Base-by-base conservation (phyloP, 2,329 filamentous ascomycete genomes). In the Penicillium sp. region DNA sequence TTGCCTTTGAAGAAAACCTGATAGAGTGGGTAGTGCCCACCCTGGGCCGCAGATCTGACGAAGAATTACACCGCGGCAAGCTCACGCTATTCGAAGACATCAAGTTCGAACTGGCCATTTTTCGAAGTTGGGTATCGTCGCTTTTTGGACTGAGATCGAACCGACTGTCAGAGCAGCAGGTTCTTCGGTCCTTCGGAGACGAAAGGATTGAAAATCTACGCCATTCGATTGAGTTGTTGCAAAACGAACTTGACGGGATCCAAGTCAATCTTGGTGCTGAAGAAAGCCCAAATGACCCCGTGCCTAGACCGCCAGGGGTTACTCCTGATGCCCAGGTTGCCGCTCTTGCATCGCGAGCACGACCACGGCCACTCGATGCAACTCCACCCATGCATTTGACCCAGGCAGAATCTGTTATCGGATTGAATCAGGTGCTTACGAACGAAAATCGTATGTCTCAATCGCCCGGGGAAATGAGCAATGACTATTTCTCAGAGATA, bases 1-100 rank as follows among this genome's bases (percentile, higher is more conserved):
- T 77, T 55, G 74, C 75, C 8, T 64, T 69, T n/a, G 74, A 77
- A 40, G 75, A 76, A 59, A 75, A 76, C 40, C 68, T 77, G 16
- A 68, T 76, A 42, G 75, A 77, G 51, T 77, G 75, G 75, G 74
- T 75, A 39, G 69, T 74, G 22, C 75, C 75, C 11, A 69, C 69
- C 5, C 62, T 76, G 7, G 74, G 74, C 4, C 72, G 74, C 40
- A 69, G 72, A 50, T 66, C 72, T n/a, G 70, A 73, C 45, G 74
- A 77, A 57, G 75, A 77, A 56, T 66, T 65, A 48, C 62, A 65
- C n/a, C 73, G 75, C 37, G 65, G 66, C 47, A 69, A 67, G 44
- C 64, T 77, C 18, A 69, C 72, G 7, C 56, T 77, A 2, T 40
- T 66, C 8, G 65, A 77, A 51, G 74, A 77, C 48, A 58, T 77